These are phyloP conservation scores for Reticulascus tulasneorum DNA, from an alignment of 2,329 filamentous ascomycete genomes.

Conservation along the genomic window DNA sequence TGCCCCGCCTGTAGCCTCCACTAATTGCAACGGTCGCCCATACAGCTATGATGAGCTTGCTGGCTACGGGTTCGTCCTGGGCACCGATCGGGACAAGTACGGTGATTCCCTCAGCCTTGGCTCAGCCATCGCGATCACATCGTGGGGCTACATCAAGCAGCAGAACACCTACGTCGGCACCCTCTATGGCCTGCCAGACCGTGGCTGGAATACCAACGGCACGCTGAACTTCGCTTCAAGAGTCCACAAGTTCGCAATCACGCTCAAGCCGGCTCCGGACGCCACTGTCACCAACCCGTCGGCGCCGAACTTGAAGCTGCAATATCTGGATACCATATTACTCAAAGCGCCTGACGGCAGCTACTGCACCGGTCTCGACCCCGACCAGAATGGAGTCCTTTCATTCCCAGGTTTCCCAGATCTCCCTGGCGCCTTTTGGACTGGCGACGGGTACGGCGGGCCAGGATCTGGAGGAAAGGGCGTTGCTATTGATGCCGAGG, in stretches of 20 bases:
- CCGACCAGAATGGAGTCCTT: too few relatives aligned
- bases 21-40: slow-evolving; percentile 51
- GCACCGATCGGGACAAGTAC: slow-evolving; percentile 59
- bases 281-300: slow-evolving; percentile 52
- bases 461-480: too few relatives aligned
- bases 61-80: slow-evolving; percentile 60
- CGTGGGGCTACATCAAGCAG: slow-evolving; percentile 56
- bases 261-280: slow-evolving; percentile 47
- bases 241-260: slow-evolving; percentile 63
- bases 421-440: too few relatives aligned
- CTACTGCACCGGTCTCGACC: too few relatives aligned
- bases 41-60: slow-evolving; percentile 66
- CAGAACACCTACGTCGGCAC: slow-evolving; percentile 55
- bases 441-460: too few relatives aligned
- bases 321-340: too few relatives aligned
- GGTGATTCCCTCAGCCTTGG: slow-evolving; percentile 68
- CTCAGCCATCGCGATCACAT: slow-evolving; percentile 57
- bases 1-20: too few relatives aligned
- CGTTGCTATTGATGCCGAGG: too few relatives aligned
- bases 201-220: slow-evolving; percentile 71
- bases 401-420: too few relatives aligned
- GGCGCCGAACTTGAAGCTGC: slow-evolving; percentile 59
- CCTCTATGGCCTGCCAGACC: slow-evolving; percentile 61
- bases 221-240: slow-evolving; percentile 65
- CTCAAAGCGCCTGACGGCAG: too few relatives aligned